A percentile compares a stretch with the other conserved stretches of the same genome.
These are phyloP conservation scores for Claviceps cyperi DNA, from an alignment of 2,329 filamentous ascomycete genomes.

Conservation along the genomic window DNA sequence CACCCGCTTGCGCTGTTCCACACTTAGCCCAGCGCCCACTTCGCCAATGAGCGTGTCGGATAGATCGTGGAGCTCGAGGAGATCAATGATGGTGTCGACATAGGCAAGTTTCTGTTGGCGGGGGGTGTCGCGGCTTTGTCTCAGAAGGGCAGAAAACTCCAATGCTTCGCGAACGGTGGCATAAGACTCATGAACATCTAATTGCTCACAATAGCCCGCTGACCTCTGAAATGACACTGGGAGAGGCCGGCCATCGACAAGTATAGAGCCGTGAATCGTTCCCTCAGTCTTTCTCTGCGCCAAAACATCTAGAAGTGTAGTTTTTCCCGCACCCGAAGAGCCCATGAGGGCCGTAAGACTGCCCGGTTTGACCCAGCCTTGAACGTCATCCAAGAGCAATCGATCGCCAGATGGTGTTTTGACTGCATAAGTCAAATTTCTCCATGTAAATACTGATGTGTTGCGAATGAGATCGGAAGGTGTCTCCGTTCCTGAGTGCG, in stretches of 20 bases:
- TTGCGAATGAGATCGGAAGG: conserved; percentile 38
- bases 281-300: conserved; percentile 70
- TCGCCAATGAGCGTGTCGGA: conserved; percentile 32
- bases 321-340: conserved; percentile 71
- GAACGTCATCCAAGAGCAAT: conserved; percentile 60
- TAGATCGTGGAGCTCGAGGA: conserved; percentile 34
- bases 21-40: conserved; percentile 37
- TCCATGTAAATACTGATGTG: conserved; percentile 60
- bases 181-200: conserved; percentile 61
- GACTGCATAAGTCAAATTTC: conserved; percentile 56
- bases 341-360: conserved; percentile 71
- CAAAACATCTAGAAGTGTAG: conserved; percentile 68
- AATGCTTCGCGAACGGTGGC: conserved; percentile 66
- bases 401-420: conserved; percentile 46
- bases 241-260: conserved; percentile 59
- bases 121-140: conserved; percentile 51
- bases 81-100: conserved; percentile 63
- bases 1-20: conserved; percentile 39
- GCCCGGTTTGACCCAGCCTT: conserved; percentile 73
- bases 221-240: conserved; percentile 66
- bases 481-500: neutral
- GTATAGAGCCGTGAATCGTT: conserved; percentile 57
- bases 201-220: conserved; percentile 68
- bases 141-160: conserved; percentile 57
- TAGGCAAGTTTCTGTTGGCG: conserved; percentile 59